Evolutionary conservation across 83 land plant genomes (phyloP).

Genomic region (Thuja plicata): DNA sequence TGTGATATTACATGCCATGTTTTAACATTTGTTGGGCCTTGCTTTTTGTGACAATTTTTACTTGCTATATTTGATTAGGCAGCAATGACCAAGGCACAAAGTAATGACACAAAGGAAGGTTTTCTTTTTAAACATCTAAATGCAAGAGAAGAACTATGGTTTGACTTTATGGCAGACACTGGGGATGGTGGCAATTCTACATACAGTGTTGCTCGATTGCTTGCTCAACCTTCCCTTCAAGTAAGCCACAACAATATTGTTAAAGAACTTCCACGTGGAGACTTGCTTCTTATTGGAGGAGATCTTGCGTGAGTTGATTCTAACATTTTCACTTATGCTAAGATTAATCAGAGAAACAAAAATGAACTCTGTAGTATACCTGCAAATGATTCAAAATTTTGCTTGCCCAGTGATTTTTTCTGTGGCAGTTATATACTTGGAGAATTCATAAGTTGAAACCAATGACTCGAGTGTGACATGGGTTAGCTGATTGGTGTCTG

Average conservation of each 20-base stretch:
- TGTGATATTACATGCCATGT: not conserved
- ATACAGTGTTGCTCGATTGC: conserved; percentile 80
- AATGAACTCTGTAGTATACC: not conserved
- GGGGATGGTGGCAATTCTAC: conserved; percentile 99
- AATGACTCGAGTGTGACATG: not conserved
- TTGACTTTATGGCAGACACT: conserved; percentile 99
- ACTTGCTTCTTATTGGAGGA: conserved; percentile 87
- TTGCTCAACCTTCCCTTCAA: conserved; percentile 80
- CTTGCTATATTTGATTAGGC: conserved; percentile 54
- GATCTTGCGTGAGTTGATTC: conserved; percentile 88
- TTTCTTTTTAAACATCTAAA: conserved; percentile 75
- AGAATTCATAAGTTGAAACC: not conserved
- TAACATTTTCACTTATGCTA: not conserved
- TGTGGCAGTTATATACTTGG: not conserved
- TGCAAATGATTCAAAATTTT: not conserved
- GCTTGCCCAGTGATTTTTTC: not conserved
- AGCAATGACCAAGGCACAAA: conserved; percentile 76
- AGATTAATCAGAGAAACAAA: not conserved
- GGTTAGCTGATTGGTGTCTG: not conserved
- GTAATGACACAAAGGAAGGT: conserved; percentile 51
- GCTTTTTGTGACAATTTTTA: not conserved
- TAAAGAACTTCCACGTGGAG: conserved; percentile 65
- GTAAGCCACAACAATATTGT: conserved; percentile 28
- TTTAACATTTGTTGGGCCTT: not conserved
- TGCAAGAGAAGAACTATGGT: conserved; percentile 80